Conservation (phyloP, 2,329 filamentous ascomycete genomes). For the Talaromyces amestolkiae region DNA sequence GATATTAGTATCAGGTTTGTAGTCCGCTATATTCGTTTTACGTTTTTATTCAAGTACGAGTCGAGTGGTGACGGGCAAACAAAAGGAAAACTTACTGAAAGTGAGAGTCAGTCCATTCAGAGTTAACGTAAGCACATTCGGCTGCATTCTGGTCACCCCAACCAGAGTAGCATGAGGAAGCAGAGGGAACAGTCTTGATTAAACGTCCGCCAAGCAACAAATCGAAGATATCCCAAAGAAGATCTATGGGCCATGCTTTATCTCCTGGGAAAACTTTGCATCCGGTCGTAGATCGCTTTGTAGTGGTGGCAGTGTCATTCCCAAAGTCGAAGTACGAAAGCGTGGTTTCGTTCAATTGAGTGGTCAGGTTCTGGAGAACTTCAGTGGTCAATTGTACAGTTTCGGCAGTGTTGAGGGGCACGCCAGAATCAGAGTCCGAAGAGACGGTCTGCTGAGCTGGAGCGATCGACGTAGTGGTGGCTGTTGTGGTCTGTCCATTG, state of each 20-base stretch:
- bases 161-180: slow-evolving; percentile 49
- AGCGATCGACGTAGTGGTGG: slow-evolving; percentile 18
- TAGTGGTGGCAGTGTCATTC: slow-evolving; percentile 13
- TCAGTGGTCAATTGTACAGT: slow-evolving; percentile 28
- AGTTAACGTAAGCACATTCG: slow-evolving; percentile 1
- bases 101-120: slow-evolving; percentile 5
- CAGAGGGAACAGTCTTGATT: slow-evolving; percentile 51
- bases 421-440: slow-evolving; percentile 22
- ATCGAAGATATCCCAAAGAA: slow-evolving; percentile 51
- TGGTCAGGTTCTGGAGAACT: slow-evolving; percentile 22
- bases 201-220: slow-evolving; percentile 48
- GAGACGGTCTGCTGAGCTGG: slow-evolving; percentile 19
- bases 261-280: slow-evolving; percentile 48
- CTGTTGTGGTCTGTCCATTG: slow-evolving; percentile 14
- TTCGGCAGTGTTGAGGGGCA: slow-evolving; percentile 27
- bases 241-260: slow-evolving; percentile 47
- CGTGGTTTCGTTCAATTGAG: slow-evolving; percentile 16
- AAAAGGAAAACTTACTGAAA: background rate
- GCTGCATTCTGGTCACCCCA: slow-evolving; percentile 19
- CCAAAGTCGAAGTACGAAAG: slow-evolving; percentile 27
- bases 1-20: background rate
- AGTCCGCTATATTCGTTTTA: background rate
- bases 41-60: background rate
- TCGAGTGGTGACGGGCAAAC: background rate
- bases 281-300: slow-evolving; percentile 2